A percentile compares a stretch with the other conserved stretches of the same genome.
Evolutionary conservation across 225 moss, liverwort and hornwort genomes (phyloP).

Genomic region (Thuidium tamariscinum): DNA sequence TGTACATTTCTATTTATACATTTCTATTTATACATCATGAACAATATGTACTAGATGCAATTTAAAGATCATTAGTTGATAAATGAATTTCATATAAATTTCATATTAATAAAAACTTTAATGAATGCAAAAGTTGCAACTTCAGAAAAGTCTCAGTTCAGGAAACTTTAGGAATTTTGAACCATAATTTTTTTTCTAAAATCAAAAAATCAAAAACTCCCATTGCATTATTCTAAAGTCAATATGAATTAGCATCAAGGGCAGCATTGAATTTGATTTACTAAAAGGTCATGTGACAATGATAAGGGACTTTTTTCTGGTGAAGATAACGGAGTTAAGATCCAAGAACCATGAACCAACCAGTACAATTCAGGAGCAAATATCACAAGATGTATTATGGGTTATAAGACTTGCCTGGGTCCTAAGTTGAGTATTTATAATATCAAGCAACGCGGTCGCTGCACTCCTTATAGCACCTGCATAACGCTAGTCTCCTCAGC

Average conservation of each 20-base stretch:
- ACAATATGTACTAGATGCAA: background rate
- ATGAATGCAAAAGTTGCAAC: background rate
- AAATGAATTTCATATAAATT: background rate
- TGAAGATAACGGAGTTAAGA: background rate
- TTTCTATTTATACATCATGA: background rate
- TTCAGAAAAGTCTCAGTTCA: background rate
- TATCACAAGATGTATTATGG: background rate
- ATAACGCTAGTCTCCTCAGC: background rate
- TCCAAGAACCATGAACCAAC: background rate
- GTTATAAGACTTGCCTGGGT: conserved; percentile 27
- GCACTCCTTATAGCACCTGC: conserved; percentile 78
- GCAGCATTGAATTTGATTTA: background rate
- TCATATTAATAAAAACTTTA: background rate
- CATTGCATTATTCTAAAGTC: background rate
- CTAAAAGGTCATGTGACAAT: background rate
- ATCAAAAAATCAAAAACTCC: too few species aligned
- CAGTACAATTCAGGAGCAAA: background rate
- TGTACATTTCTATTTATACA: background rate
- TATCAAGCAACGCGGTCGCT: conserved; percentile 70
- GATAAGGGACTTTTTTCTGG: background rate
- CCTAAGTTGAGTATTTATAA: conserved; percentile 66
- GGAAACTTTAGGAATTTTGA: background rate
- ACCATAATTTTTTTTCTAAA: background rate
- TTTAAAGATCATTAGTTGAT: background rate
- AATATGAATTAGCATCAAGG: background rate